Base-by-base conservation (phyloP, 345 rosid genomes). In the Eutrema yunnanense region DNA sequence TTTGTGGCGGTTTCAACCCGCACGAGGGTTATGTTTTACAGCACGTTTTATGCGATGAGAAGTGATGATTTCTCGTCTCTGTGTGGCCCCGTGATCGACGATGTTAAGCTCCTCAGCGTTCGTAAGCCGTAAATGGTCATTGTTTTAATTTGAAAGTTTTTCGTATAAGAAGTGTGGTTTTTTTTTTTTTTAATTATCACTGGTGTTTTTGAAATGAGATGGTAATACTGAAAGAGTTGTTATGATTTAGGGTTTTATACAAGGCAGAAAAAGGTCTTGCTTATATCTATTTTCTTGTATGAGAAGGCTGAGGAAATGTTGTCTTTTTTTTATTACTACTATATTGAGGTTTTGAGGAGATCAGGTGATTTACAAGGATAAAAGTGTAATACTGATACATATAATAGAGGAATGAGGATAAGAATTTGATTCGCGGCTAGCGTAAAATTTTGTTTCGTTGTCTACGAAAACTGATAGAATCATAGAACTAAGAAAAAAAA, bases 81-180 rank as follows among this genome's bases (percentile, higher is more conserved):
- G 1, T 93, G 98, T 29, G 94, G 98, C 0, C 97, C 98, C 0
- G 90, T 90, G 27, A 53, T 93, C 22, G 96, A 93, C 47, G 92
- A 90, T 50, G 88, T 89, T 57, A 85, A 72, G 83, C 81, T 93
- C 52, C 52, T 87, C 54, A 83, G 90, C 42, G 78, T 73, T 41
- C 82, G 80, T 37, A 71, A 65, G 54, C 72, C 78, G 30, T 78
- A 65, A 71, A 26, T 47, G 40, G 53, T 41, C 10, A 8, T 57
- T 54, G 61, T 48, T 48, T 48, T 40, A 7, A 29, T 37, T 14
- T 14, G 2, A 50, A 37, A 41, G 11, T 36, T 12, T 22, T 36
- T 5, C 19, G 16, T 40, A 38, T 69, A 57, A 62, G 69, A 22
- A 48, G 66, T 38, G 66, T 63, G 71, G 12, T 69, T 62, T 16